Evolutionary conservation across 75 land plant genomes (phyloP), one percentile per base, ranked within the genome.

Genomic region (Chamaecyparis obtusa): DNA sequence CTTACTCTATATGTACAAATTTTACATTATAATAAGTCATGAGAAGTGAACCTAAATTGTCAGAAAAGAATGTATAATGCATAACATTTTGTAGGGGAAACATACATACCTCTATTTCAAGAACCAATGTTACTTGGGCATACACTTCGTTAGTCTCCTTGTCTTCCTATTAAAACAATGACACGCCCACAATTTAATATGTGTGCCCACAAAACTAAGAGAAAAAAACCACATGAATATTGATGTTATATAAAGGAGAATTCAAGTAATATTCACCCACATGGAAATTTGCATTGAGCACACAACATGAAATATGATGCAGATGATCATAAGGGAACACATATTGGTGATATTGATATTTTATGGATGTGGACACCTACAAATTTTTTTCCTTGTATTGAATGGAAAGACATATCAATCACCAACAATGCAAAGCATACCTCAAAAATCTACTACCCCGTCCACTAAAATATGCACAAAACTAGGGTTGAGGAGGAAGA

Each of bases 101-200:
- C 46, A 54, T 43, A 32, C 85, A 43, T 84, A 97, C 99, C 99
- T 97, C 90, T 32, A 24, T 82, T 56, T 92, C 92, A 37, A 95
- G 93, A 81, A 89, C 85, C 54, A 97, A 88, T 14, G 94, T 89
- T 84, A 97, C 92, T 85, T 94, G 95, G 5, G 98, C 98, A 88
- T 90, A 96, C 85, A 97, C 98, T 88, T 97, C 97, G 78, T 97
- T 97, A 1, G 91, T 94, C 55, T 91, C 94, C 17, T 86, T 91
- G 88, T 96, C 97, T 7, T 97, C 96, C 99, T 97, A 89, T 7
- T 78, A 37, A 84, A 39, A 80, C 48, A 80, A 80, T 21, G 39
- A 80, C 27, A 80, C n/a, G 27, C 83, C 83, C 27, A 44, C 9
- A 80, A 80, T 33, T 21, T 84, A 27, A 84, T 17, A 37, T 41